Base-by-base conservation (phyloP, 148 eudicot genomes). In the Rhododendron vialii region DNA sequence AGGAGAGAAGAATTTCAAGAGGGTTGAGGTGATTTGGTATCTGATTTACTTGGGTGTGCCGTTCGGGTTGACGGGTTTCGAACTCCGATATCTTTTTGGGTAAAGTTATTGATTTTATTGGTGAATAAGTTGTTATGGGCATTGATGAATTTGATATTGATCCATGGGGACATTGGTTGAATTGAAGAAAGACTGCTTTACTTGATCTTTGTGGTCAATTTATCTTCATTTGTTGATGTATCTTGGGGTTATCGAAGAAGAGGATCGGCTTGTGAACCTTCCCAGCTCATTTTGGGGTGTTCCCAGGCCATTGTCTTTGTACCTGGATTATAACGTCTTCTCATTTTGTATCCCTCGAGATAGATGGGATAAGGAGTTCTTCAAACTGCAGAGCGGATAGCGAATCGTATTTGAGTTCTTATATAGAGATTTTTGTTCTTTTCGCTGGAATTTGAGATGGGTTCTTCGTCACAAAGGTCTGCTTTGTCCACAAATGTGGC, bases 401-500 rank as follows among this genome's bases (percentile, higher is more conserved):
- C 22, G 43, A 63, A 17, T 45, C 50, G 33, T 33, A n/a, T 77
- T 76, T 57, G 57, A 78, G n/a, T 76, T 75, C 38, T 82, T 67
- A 3, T 43, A 81, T 5, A 18, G 3, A 30, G 75, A 30, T 69
- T 71, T 79, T 85, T 79, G 28, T 48, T 48, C 80, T 41, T 71
- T 26, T 76, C 30, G 71, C 11, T 41, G 79, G 61, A 77, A 50
- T 13, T 53, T 88, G 83, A 86, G 81, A 95, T 97, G 99, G 93
- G 89, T 71, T 30, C 76, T 84, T 90, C 98, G 79, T 87, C 99
- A 73, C 95, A 94, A 78, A 86, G 93, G 28, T 88, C 96, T 55
- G 82, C 99, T 76, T 88, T 94, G 85, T 91, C 95, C 59, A 81
- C 93, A 38, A 93, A 92, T 84, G 95, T 96, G 85, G 90, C 92